Percentiles rank a stretch among this genome's conserved stretches.
Conservation (phyloP, 192 early-diverging fungal species). For the Jimgerdemannia flammicorona region DNA sequence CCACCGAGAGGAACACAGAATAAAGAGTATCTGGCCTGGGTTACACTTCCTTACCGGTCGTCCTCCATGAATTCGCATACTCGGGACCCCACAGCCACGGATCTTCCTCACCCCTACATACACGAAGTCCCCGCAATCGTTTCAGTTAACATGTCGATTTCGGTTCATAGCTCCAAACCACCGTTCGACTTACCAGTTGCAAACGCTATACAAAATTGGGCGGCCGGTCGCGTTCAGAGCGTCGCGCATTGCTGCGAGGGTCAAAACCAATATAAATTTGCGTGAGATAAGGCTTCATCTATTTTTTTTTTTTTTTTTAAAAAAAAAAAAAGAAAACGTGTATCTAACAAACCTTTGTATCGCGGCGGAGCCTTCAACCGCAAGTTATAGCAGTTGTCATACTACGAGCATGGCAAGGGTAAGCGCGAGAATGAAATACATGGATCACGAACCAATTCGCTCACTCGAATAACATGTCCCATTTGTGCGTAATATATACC, state of each 20-base stretch:
- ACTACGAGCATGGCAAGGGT: no score
- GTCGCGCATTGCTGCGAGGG: conserved; percentile 15
- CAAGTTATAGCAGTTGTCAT: conserved; percentile 55
- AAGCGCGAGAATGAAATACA: no score
- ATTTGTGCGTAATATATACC: no score
- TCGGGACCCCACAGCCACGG: conserved; percentile 13
- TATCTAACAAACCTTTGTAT: no score
- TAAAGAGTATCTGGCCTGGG: not conserved
- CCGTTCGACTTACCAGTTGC: conserved; percentile 41
- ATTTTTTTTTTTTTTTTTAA: no score
- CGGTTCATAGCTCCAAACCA: no score
- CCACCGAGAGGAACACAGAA: not conserved
- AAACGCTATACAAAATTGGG: conserved; percentile 40
- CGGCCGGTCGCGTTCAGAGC: conserved; percentile 44
- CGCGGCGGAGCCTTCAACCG: conserved; percentile 7
- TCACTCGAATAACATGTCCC: no score
- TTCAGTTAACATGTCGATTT: no score
- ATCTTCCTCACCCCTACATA: conserved; percentile 3
- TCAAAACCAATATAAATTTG: not conserved
- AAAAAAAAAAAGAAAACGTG: no score
- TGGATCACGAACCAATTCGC: no score
- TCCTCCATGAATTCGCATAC: conserved; percentile 35
- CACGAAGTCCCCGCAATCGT: no score
- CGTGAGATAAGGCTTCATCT: not conserved
- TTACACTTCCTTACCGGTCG: conserved; percentile 13